Evolutionary conservation across 2,329 filamentous ascomycete species (phyloP).

Genomic region (Sporothrix globosa): DNA sequence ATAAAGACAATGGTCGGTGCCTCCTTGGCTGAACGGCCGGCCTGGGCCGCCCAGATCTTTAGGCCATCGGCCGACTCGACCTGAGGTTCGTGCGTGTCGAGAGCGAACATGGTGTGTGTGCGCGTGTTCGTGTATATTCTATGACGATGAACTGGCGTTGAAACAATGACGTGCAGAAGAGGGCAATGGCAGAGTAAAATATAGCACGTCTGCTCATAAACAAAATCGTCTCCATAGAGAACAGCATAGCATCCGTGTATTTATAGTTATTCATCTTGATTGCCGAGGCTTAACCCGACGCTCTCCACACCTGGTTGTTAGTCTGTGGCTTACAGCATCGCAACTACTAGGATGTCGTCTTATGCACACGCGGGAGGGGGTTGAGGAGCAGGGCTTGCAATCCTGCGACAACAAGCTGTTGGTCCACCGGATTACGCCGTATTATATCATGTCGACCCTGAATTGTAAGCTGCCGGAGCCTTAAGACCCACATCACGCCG

Average conservation of each 20-base stretch:
- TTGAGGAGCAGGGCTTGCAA: too few species aligned
- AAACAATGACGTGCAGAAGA: neutral
- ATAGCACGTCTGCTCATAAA: neutral
- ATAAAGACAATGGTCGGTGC: slow-evolving; percentile 31
- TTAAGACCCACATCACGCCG: too few species aligned
- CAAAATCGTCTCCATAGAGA: neutral
- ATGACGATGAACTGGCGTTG: too few species aligned
- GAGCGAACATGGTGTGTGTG: slow-evolving; percentile 25
- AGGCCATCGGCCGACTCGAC: slow-evolving; percentile 32
- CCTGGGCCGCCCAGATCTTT: slow-evolving; percentile 32
- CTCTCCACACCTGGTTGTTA: neutral
- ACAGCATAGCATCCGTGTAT: neutral
- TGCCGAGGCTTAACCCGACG: neutral
- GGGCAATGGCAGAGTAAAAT: neutral
- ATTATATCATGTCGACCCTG: too few species aligned
- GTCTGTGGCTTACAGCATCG: too few species aligned
- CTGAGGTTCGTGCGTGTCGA: slow-evolving; percentile 23
- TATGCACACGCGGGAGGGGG: neutral
- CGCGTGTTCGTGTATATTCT: neutral
- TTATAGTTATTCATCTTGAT: neutral
- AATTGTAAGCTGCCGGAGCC: too few species aligned
- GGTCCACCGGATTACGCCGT: too few species aligned
- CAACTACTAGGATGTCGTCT: too few species aligned
- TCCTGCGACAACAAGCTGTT: too few species aligned
- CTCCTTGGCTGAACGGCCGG: slow-evolving; percentile 25